Evolutionary conservation across 2,329 filamentous ascomycete genomes (phyloP).

Genomic region (Domatiomyces globalis): DNA sequence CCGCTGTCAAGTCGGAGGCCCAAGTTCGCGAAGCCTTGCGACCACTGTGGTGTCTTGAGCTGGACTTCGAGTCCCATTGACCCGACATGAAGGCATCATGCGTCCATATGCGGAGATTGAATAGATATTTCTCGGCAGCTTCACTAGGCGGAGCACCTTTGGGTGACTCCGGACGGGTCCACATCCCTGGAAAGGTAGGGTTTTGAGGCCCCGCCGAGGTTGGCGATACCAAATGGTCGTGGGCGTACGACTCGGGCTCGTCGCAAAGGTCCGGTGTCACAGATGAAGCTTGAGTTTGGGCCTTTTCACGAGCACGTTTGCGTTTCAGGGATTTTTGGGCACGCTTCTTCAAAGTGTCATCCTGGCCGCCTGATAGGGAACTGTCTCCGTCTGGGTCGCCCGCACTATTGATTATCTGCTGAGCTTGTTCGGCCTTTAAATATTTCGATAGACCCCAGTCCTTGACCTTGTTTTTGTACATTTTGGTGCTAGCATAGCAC

Average conservation of each 20-base stretch:
- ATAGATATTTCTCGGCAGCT: conserved; percentile 5
- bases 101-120: conserved; percentile 10
- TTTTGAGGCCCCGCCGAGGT: background rate
- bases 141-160: background rate
- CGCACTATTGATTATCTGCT: conserved; percentile 2
- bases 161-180: background rate
- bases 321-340: conserved; percentile 6
- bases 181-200: background rate
- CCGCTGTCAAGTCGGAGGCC: conserved; percentile 6
- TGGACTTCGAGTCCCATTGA: conserved; percentile 5
- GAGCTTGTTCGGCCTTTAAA: conserved; percentile 8
- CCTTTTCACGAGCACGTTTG: conserved; percentile 1
- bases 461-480: conserved; percentile 11
- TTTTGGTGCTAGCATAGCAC: conserved; percentile 2
- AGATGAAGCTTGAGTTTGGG: background rate
- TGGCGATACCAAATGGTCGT: background rate
- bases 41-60: conserved; percentile 5
- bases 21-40: conserved; percentile 8
- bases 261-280: background rate
- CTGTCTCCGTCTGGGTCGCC: background rate
- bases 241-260: background rate
- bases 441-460: conserved; percentile 10
- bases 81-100: conserved; percentile 9
- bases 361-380: background rate
- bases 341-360: conserved; percentile 2